Conservation (phyloP, 345 rosid species). For the rapeseed (Brassica napus) region DNA sequence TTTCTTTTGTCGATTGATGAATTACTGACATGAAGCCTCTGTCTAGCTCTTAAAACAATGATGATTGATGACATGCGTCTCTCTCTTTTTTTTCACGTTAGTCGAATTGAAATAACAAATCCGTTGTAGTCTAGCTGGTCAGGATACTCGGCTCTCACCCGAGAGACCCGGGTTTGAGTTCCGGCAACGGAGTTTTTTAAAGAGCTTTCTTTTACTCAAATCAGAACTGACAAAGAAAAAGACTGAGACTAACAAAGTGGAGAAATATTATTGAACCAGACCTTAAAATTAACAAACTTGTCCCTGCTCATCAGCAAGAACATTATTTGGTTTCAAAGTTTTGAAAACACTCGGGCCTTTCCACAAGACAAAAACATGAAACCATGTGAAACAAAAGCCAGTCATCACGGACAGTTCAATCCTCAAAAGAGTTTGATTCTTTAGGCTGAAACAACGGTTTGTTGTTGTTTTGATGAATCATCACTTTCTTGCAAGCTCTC, state of each 20-base stretch:
- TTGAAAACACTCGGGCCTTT: neutral
- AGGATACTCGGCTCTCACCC: conserved; percentile 84
- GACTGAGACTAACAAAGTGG: neutral
- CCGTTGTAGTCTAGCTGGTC: conserved; percentile 73
- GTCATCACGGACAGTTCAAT: neutral
- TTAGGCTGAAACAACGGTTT: conserved; percentile 33
- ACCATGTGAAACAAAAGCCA: conserved; percentile 7
- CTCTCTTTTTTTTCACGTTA: neutral
- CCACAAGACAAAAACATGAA: conserved; percentile 14
- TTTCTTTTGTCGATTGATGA: neutral
- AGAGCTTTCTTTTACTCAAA: neutral
- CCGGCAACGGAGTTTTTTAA: conserved; percentile 23
- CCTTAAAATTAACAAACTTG: neutral
- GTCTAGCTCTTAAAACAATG: neutral
- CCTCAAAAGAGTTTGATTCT: neutral
- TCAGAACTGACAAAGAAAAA: neutral
- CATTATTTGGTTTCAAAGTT: conserved; percentile 13
- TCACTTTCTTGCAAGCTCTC: conserved; percentile 70
- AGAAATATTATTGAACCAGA: neutral
- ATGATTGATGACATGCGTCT: neutral
- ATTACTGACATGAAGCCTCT: neutral
- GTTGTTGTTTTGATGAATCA: conserved; percentile 41
- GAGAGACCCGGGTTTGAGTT: conserved; percentile 52
- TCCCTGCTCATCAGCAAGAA: neutral
- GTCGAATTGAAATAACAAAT: neutral